A percentile compares a stretch with the other conserved stretches of the same genome.
Evolutionary conservation across 495 filamentous ascomycete species (phyloP).

Genomic region (Alectoria sarmentosa): DNA sequence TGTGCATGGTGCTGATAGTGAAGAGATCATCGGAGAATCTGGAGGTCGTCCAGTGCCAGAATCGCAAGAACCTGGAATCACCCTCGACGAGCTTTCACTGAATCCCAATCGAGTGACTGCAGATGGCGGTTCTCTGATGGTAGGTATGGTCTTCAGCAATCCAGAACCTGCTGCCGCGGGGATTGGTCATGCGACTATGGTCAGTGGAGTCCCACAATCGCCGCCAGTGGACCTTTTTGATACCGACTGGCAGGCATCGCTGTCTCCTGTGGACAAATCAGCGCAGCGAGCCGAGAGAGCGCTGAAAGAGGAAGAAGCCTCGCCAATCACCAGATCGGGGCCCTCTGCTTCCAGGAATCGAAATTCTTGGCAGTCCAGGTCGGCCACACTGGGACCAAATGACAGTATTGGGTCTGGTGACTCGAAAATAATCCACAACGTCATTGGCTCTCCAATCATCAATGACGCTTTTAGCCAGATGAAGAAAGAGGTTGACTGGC

Average conservation of each 20-base stretch:
- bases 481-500: conserved; percentile 72
- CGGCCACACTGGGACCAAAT: conserved; percentile 32
- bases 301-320: background rate
- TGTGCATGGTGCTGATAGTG: conserved; percentile 54
- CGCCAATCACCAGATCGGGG: background rate
- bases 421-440: conserved; percentile 63
- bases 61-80: conserved; percentile 25
- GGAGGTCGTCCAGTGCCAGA: conserved; percentile 32
- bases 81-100: conserved; percentile 23
- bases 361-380: conserved; percentile 5
- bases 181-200: background rate
- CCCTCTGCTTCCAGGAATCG: conserved; percentile 10
- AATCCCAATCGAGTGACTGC: background rate
- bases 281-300: background rate
- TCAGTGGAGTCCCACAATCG: background rate
- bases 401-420: conserved; percentile 66
- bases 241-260: background rate
- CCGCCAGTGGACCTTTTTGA: background rate
- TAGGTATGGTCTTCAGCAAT: background rate
- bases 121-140: background rate
- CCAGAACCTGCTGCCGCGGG: background rate
- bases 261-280: background rate
- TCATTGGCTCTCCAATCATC: conserved; percentile 57
- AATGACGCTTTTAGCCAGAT: conserved; percentile 55
- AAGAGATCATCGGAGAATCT: conserved; percentile 48